Evolutionary conservation across 2,329 filamentous ascomycete species (phyloP), one percentile per base, ranked within the genome.

Genomic region (Microthyrium microscopicum): DNA sequence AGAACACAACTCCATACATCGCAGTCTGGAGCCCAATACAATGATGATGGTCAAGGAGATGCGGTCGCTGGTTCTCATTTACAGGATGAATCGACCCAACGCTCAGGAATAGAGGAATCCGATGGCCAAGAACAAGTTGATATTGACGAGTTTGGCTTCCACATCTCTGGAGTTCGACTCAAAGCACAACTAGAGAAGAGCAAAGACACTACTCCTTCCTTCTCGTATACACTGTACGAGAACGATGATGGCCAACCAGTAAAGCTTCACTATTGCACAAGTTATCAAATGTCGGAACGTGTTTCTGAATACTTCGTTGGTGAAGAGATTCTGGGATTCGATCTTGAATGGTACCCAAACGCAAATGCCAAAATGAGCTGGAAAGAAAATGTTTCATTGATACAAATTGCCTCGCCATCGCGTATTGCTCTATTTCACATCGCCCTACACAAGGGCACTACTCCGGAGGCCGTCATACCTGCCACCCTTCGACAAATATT

Each of bases 361-460:
- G 62, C 70, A 1, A 57, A 48, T 5, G 60, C 50, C 15, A 44
- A 41, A 5, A 50, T 62, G 3, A 60, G 63, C 3, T 55, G 73
- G 4, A 76, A 78, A 41, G 61, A 66, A 33, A 82, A 84, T 39
- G 69, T 91, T 5, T 85, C 80, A 0, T 55, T 94, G 24, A 76
- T 94, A 27, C 87, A 94, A 52, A 53, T 94, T 16, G 82, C 85
- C 1, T 79, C 73, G 39, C 69, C 79, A 27, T 70, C 76, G 40
- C 76, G 73, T 11, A 76, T 94, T 31, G 82, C 66, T 0, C 64
- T 94, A 1, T 85, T 93, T 43, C 87, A 94, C 43, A 54, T 93
- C 33, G 77, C 82, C 3, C 44, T 74, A 3, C 61, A 62, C 39
- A 30, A 43, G 15, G 59, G 59, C 2, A 51, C 52, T 11, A 54